Evolutionary conservation across 331 rosid species (phyloP).

Genomic region (Stylosanthes scabra): DNA sequence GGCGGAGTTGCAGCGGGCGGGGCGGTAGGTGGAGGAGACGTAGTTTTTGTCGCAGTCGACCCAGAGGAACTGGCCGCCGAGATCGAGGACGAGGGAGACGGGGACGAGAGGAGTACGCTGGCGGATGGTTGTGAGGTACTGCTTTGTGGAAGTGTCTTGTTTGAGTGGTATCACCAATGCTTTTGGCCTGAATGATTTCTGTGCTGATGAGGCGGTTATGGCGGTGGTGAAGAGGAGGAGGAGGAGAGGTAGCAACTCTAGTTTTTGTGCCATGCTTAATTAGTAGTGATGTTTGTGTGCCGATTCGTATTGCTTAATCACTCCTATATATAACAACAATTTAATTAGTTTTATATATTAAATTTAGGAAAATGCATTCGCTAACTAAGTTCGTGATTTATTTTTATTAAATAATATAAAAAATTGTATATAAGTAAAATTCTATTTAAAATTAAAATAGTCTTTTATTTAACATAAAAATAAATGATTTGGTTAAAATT

Average conservation of each 20-base stretch:
- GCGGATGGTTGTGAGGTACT: conserved; percentile 54
- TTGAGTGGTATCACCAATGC: conserved; percentile 55
- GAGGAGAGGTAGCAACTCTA: conserved; percentile 19
- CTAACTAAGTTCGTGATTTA: no score
- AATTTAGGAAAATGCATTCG: no score
- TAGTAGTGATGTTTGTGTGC: background rate
- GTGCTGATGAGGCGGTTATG: conserved; percentile 36
- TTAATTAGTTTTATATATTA: no score
- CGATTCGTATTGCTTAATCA: background rate
- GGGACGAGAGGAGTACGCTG: conserved; percentile 77
- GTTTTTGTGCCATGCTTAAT: background rate
- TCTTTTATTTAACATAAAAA: no score
- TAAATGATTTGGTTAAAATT: no score
- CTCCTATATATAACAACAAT: background rate
- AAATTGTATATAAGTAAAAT: no score
- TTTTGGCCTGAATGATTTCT: conserved; percentile 65
- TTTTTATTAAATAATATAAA: no score
- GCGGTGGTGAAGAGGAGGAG: conserved; percentile 18
- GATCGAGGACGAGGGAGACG: conserved; percentile 59
- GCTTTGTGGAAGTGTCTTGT: conserved; percentile 55
- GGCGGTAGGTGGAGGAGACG: conserved; percentile 72
- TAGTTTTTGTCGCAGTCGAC: conserved; percentile 59
- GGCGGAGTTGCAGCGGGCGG: conserved; percentile 55
- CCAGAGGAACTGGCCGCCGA: conserved; percentile 78
- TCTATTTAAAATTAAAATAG: no score